Conservation (phyloP, 2,329 filamentous ascomycete species). For the Aspergillus quadricinctus region DNA sequence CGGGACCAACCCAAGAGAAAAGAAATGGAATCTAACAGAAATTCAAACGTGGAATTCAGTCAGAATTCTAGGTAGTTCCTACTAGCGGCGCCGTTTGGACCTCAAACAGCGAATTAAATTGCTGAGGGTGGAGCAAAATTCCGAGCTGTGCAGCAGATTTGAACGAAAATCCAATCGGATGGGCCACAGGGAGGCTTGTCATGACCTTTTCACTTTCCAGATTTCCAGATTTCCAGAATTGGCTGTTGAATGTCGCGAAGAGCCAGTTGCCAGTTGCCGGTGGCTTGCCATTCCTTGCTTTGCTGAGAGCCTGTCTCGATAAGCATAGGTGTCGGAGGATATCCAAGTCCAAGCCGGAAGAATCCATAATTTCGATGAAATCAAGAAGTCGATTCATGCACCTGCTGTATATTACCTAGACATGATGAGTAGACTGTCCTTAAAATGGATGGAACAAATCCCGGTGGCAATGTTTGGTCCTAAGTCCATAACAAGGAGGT, state of each 20-base stretch:
- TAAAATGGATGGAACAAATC: not conserved
- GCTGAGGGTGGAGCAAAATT: conserved; percentile 4
- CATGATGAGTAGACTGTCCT: not conserved
- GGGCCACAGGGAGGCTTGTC: conserved; percentile 5
- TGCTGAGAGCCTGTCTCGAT: not conserved
- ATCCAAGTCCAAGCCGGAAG: not conserved
- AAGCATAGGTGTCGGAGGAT: not conserved
- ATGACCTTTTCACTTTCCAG: not conserved
- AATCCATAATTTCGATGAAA: too few species aligned
- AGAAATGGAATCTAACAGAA: conserved; percentile 9
- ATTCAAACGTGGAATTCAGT: conserved; percentile 5
- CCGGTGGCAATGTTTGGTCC: not conserved
- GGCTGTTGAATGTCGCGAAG: not conserved
- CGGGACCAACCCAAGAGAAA: conserved; percentile 7
- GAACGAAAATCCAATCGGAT: conserved; percentile 15
- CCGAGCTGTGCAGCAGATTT: conserved; percentile 12
- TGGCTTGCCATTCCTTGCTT: not conserved
- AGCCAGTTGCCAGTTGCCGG: too few species aligned
- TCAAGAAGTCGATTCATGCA: too few species aligned
- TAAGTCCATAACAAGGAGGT: not conserved
- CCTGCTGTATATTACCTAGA: too few species aligned
- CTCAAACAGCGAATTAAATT: conserved; percentile 8
- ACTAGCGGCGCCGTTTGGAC: conserved; percentile 19
- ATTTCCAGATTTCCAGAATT: not conserved
- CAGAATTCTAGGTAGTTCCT: not conserved